Evolutionary conservation across 2,329 filamentous ascomycete genomes (phyloP), one percentile per base, ranked within the genome.

Genomic region (Chaetomium sp.): DNA sequence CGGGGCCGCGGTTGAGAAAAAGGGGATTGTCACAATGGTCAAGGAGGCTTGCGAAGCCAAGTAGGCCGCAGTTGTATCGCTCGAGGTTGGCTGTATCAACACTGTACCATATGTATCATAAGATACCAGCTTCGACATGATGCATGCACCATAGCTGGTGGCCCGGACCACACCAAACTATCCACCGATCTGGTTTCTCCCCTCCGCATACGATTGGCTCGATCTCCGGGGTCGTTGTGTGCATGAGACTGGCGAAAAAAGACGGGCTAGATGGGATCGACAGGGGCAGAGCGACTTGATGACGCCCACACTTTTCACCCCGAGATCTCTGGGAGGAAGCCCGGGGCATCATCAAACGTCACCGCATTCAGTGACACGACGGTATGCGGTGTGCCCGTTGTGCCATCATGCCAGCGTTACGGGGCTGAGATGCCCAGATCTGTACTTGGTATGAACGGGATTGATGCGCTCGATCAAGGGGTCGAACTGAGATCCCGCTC

Each of bases 1-100:
- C 65, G 89, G 85, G 42, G 88, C 87, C 76, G 81, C 84, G 47
- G 82, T 90, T 42, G 85, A 92, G 73, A 86, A 82, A 76, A 82
- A 81, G 60, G 81, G 84, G 68, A 78, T 93, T 56, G 83, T 82
- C 4, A 84, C 79, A 70, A 76, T 88, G 70, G 85, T 91, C 57
- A 89, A 89, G 77, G 79, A 86, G 72, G 70, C 57, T 19, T 51
- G 47, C 63, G 25, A 57, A 27, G 38, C 27, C 2, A 19, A 54
- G 10, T 61, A 53, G 21, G 35, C n/a, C 38, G 38, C 19, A 16
- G 16, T 42, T 23, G 12, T 38, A 19, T 19, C 33, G 10, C 10
- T 21, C 16, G 23, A 9, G 10, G 31, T 25, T 33, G 25, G 7
- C 35, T 61, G 50, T 62, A 57, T 33, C 12, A 45, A 6, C 25